Evolutionary conservation across 192 early-diverging fungal species (phyloP), one percentile per base, ranked within the genome.

Genomic region (Geosiphon pyriformis): DNA sequence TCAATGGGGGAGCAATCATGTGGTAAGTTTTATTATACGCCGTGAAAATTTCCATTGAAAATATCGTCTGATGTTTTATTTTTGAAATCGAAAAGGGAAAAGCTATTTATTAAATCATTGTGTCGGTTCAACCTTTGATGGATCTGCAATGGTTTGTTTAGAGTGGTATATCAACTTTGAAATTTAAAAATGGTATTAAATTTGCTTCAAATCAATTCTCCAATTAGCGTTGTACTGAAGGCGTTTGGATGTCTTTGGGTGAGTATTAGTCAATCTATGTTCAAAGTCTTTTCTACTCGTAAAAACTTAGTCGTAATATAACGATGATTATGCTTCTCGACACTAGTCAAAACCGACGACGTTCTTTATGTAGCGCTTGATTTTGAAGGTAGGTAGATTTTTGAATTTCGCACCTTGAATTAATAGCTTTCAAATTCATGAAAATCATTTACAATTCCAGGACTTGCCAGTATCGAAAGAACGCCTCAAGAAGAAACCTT

Each of bases 201-300:
- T n/a, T n/a, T n/a, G n/a, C n/a, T n/a, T n/a, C n/a, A n/a, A n/a
- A n/a, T n/a, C n/a, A n/a, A n/a, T n/a, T n/a, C n/a, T n/a, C n/a
- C n/a, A n/a, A n/a, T n/a, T 59, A 68, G 67, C 67, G 67, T 26
- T 68, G 67, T 32, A 69, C 68, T 1, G 68, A 69, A 31, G 68
- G 68, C 17, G 63, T 65, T 22, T 65, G 63, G 63, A 65, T 65
- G 63, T 65, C 63, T 49, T n/a, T 65, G 17, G 63, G 63, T 65
- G 50, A 42, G 15, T 10, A 42, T 42, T 18, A 18, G 6, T 7
- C 25, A 10, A 42, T n/a, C n/a, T n/a, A n/a, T n/a, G n/a, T n/a
- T n/a, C n/a, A n/a, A n/a, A 10, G 37, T 42, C 7, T 42, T 42
- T 42, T 15, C 6, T 42, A 42, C 15, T 42, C 15, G 37, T 10